Evolutionary conservation across 2,329 filamentous ascomycete genomes (phyloP).

Genomic region (Cytospora schulzeri): DNA sequence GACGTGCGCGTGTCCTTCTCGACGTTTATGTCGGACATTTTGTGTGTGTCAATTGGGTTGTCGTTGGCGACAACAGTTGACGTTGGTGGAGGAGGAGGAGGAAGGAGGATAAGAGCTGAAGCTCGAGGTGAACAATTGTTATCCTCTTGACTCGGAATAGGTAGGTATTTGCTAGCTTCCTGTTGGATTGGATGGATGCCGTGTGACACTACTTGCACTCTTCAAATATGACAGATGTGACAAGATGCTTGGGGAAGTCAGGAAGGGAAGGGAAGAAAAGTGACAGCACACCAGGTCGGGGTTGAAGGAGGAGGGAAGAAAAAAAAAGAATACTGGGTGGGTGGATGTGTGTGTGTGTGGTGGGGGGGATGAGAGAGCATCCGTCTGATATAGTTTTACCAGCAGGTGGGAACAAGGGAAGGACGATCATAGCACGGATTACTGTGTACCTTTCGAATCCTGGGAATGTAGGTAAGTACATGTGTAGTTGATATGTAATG

Average conservation of each 20-base stretch:
- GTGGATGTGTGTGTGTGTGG: background rate
- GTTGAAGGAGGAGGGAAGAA: background rate
- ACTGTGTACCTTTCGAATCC: too few species aligned
- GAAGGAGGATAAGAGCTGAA: background rate
- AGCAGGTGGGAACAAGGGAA: background rate
- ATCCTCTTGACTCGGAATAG: background rate
- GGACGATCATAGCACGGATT: background rate
- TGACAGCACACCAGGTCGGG: background rate
- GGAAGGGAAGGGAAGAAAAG: background rate
- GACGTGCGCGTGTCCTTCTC: conserved; percentile 26
- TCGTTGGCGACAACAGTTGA: background rate
- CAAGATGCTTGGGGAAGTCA: background rate
- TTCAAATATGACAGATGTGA: background rate
- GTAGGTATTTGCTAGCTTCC: background rate
- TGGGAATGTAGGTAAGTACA: too few species aligned
- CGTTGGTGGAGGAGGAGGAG: background rate
- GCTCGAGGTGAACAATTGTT: background rate
- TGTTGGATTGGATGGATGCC: background rate
- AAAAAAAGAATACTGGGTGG: too few species aligned
- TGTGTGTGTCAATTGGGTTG: background rate
- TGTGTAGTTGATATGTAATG: background rate
- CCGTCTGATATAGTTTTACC: background rate
- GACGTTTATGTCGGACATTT: conserved; percentile 18
- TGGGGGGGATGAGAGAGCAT: background rate
- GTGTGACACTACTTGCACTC: background rate